Evolutionary conservation across 768 basidiomycete genomes (phyloP), one percentile per base, ranked within the genome.

Genomic region (Leucogyrophana mollusca): DNA sequence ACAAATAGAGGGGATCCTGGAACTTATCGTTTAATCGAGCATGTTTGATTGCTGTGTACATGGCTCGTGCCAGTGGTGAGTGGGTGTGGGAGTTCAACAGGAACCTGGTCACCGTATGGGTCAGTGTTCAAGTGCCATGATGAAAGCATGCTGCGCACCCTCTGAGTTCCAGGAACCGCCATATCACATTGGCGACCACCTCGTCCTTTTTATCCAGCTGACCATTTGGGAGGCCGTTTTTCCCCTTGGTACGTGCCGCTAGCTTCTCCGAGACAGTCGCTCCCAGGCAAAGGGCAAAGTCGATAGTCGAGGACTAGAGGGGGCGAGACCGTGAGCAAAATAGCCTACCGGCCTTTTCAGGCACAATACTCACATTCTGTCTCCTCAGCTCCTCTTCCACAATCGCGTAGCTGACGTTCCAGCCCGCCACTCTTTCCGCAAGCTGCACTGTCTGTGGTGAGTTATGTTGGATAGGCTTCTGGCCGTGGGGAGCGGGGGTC

Each of bases 151-250:
- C 32, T 46, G 53, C 47, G 62, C 67, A 95, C 94, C 94, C 93
- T 67, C 96, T 76, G 47, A 97, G 73, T 65, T 97, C 95, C 46
- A 99, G 78, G 79, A 98, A 97, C 43, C 95, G 82, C 94, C 94
- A 97, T 45, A 99, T 90, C 21, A 95, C 94, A 61, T 99, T 99
- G 7, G 94, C 94, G 3, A 99, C 96, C 0, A 96, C 77, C 66
- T 99, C 96, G 57, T 99, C 96, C 71, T 98, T 98, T 72, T 96
- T 97, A 50, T 98, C 95, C 21, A 99, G 76, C 13, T 82, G 78
- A 5, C 56, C 58, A 30, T 56, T 58, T 21, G 70, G 57, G 24
- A 67, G 54, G 41, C 57, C 72, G n/a, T 64, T 58, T 70, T 84
- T 88, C 33, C 77, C 74, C 65, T 87, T 88, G 39, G 95, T 98